These are phyloP conservation scores for Gnaphalium uliginosum DNA, from an alignment of 129 eudicot genomes.

Conservation along the genomic window DNA sequence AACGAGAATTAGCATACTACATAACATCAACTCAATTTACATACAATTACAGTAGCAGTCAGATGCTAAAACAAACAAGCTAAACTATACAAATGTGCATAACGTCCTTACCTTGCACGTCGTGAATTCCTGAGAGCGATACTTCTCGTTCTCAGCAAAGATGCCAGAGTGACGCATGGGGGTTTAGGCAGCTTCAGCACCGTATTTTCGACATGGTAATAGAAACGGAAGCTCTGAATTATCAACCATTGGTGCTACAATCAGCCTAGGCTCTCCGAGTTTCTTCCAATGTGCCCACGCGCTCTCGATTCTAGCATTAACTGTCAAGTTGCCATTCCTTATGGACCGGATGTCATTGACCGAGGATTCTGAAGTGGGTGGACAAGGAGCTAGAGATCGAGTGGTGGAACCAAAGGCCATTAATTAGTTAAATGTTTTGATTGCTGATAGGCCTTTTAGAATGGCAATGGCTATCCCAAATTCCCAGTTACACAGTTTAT, in stretches of 20 bases:
- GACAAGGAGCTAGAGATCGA: conserved; percentile 8
- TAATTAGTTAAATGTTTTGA: neutral
- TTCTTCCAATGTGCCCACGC: conserved; percentile 10
- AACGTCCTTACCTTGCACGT: conserved; percentile 13
- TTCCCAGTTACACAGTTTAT: neutral
- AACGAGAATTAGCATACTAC: neutral
- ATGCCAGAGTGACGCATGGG: conserved; percentile 2
- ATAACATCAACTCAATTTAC: neutral
- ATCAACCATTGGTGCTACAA: conserved; percentile 20
- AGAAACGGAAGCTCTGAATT: conserved; percentile 14
- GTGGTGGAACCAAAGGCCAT: conserved; percentile 12
- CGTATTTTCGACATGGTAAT: neutral
- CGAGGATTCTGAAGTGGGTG: neutral
- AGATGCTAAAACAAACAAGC: neutral
- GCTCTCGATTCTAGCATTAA: conserved; percentile 8
- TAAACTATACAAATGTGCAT: neutral
- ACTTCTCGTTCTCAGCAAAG: conserved; percentile 13
- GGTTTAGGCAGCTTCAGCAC: conserved; percentile 16
- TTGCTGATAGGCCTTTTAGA: neutral
- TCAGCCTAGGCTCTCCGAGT: conserved; percentile 11
- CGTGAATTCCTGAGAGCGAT: conserved; percentile 7
- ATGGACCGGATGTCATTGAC: neutral
- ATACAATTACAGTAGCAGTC: neutral
- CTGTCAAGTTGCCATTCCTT: neutral
- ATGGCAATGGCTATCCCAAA: neutral